Base-by-base conservation (phyloP, 1,139 yeast genomes). In the Yamadazyma trypodendri region DNA sequence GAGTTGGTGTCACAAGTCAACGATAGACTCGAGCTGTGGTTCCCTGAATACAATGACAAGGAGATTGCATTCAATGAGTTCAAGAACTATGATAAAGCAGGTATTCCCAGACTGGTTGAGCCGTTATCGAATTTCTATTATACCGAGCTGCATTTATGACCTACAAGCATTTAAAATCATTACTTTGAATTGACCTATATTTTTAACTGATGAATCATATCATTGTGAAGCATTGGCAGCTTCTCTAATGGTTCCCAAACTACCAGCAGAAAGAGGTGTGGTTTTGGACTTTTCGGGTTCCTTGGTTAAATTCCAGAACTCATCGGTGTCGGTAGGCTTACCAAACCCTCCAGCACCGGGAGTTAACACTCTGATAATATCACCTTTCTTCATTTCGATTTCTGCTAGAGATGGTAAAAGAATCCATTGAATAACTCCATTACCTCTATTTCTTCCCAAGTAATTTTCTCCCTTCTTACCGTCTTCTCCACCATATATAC, bases 261-360 rank as follows among this genome's bases (percentile, higher is more conserved):
- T 44, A 5, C 67, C 66, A 23, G 51, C 10, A 27, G 29, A 15
- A 15, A 15, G 45, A n/a, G 62, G 46, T 9, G 58, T 34, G 14
- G 41, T 34, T 3, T 35, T 30, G 24, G 18, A 24, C 7, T 18
- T 34, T 9, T 22, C 29, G 10, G 14, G 4, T 4, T 25, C 31
- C 16, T 34, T 16, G 24, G 41, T 36, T 15, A 50, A 27, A 2
- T 47, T 44, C 54, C 54, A 50, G 31, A 28, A 42, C 17, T 49
- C 54, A 30, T 51, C 52, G 10, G 51, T 23, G 30, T 51, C 56
- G 3, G 38, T 25, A n/a, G 39, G 40, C 13, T 40, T 44, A 16
- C 80, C 81, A 47, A 60, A 75, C 0, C 77, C 81, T 20, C 79
- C 81, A 23, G 78, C 81, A 27, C 81, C 80, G 2, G 81, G 80